phyloP scores from a whole-genome alignment of 495 filamentous ascomycete species.

The Chaetomidium leptoderma region DNA sequence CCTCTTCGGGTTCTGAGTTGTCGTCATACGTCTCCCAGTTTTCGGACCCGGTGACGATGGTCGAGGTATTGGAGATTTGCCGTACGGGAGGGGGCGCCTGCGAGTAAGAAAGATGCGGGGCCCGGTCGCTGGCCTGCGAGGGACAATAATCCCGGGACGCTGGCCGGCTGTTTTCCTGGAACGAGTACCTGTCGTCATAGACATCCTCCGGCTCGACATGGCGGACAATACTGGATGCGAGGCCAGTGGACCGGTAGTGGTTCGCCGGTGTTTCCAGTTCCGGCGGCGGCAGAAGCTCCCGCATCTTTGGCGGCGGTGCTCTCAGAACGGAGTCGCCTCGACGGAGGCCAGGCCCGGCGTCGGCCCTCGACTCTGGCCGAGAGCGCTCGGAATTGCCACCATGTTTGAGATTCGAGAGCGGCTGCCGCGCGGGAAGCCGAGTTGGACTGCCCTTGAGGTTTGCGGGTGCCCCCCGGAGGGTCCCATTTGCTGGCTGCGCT shows the following conservation, averaged over 20 bases:
- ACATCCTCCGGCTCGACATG: slow-evolving; percentile 79
- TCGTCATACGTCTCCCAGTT: slow-evolving; percentile 96
- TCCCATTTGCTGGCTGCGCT: slow-evolving; percentile 21
- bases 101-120: slow-evolving; percentile 31
- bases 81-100: slow-evolving; percentile 40
- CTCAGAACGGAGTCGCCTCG: slow-evolving; percentile 47
- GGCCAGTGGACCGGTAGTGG: slow-evolving; percentile 60
- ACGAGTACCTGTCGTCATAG: slow-evolving; percentile 60
- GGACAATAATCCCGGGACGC: slow-evolving; percentile 33
- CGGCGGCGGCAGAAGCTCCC: slow-evolving; percentile 66
- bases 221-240: slow-evolving; percentile 64
- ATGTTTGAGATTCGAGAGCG: slow-evolving; percentile 73
- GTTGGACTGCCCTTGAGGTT: slow-evolving; percentile 57
- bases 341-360: slow-evolving; percentile 28
- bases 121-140: slow-evolving; percentile 25
- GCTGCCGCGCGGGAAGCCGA: slow-evolving; percentile 76
- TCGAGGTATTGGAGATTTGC: slow-evolving; percentile 69
- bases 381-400: slow-evolving; percentile 77
- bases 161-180: slow-evolving; percentile 29
- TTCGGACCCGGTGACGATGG: slow-evolving; percentile 71
- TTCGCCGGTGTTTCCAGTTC: slow-evolving; percentile 59
- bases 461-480: slow-evolving; percentile 18
- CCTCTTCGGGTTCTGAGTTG: slow-evolving; percentile 66
- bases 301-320: slow-evolving; percentile 85
- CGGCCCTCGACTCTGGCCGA: slow-evolving; percentile 43